Evolutionary conservation across 176 grass and related monocot species (phyloP), one percentile per base, ranked within the genome.

Genomic region (Puya raimondii): DNA sequence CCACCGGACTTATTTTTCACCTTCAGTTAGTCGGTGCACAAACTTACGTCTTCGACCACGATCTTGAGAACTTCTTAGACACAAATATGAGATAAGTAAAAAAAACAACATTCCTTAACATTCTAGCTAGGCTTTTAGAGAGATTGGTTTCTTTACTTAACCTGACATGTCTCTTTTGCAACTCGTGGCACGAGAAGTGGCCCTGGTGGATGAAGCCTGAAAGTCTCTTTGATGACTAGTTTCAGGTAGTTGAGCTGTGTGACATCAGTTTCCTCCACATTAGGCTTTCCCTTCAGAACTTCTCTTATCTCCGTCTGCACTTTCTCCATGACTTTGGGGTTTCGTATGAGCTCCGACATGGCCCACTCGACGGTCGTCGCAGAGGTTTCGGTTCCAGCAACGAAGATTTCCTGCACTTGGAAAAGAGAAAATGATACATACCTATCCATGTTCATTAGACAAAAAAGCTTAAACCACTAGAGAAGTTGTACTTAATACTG

Each of bases 211-310:
- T 85, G 87, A 2, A 79, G 72, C 61, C 82, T 74, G 16, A 89
- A 76, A 11, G 78, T 53, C 74, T 89, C 87, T 73, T 85, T 85
- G 66, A 82, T 17, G 64, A 90, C 79, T 14, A 76, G 12, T 11
- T 11, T 10, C 15, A 90, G 27, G 67, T 83, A 90, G 11, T 53
- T 70, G 0, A 83, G 75, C 14, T 56, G 9, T 10, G 8, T 1
- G 0, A 90, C 59, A 53, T 1, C 22, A 22, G 50, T 72, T 68
- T 85, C 82, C 0, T 66, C 53, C 49, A 83, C 79, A 5, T 11
- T 16, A 33, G 0, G 4, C 4, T 53, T 14, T 10, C 76, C 76
- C 1, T 70, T 63, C 47, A 85, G 4, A 0, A 51, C 25, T 21
- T 42, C 29, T 13, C 83, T 70, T 66, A 83, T 76, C 66, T 86